Evolutionary conservation across 257 asterid species (phyloP), one percentile per base, ranked within the genome.

Genomic region (Vinca minor): DNA sequence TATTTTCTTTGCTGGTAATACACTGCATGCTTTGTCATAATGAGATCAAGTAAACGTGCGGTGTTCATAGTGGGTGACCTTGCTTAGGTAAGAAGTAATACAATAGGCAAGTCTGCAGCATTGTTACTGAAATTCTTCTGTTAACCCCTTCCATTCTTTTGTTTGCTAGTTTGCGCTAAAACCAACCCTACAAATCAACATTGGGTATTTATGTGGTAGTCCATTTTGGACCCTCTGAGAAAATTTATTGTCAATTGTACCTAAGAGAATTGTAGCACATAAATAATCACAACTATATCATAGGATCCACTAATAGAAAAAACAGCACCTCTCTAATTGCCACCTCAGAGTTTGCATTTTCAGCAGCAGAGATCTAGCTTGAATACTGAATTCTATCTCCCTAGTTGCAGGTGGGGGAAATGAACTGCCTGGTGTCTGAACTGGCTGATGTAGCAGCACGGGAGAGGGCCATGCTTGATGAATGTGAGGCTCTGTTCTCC

Each of bases 401-500:
- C 55, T 59, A 50, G 42, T 60, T 66, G 64, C 79, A 89, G 96
- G 83, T 82, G 79, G 95, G 80, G 82, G 89, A 82, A 36, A 81
- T 73, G 84, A 85, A 83, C 81, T 49, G 72, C 70, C 81, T 82
- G 72, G 80, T 84, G 49, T 78, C 91, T 46, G 87, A 92, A 80
- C 89, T 92, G 78, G 96, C 96, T 72, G 87, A 79, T 39, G 76
- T 89, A 42, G 91, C 84, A 71, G 88, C 94, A 61, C 86, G 74
- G 59, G 95, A 89, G 73, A 82, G 94, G 76, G 95, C 89, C 49
- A 71, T 83, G 84, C 91, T 92, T 42, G 82, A 79, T 66, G 95
- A 89, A 74, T 87, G 85, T 62, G 89, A 84, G 69, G 71, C 86
- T 28, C 74, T 85, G 48, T 69, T 87, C 73, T 71, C 84, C 44